Base-by-base conservation (phyloP, 2,329 filamentous ascomycete genomes). In the Chrysoporthe deuterocubensis region DNA sequence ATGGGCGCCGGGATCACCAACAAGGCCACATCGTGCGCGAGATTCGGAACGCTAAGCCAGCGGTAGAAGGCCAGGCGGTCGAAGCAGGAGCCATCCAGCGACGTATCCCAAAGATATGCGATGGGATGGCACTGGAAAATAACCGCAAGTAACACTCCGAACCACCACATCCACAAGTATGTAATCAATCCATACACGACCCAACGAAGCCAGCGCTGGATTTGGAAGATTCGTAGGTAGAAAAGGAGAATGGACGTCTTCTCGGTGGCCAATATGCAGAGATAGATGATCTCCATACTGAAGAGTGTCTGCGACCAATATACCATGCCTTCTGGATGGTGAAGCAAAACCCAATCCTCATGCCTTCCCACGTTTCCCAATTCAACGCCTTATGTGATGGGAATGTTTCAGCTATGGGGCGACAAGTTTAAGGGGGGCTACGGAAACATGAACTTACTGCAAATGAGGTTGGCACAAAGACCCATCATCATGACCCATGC, bases 1-100 rank as follows among this genome's bases (percentile, higher is more conserved):
- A 77, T 72, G 0, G 76, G 76, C 16, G 77, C 67, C 7, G 75
- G 76, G 48, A 78, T 70, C 32, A 72, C 69, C 6, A 78, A 70
- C 7, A 78, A 73, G 9, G 73, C 73, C 34, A 77, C 64, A 48
- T 77, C 70, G 26, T 67, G 66, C 8, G 48, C 43, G 16, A 72
- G 67, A 34, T 71, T 71, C 57, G 40, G 58, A 2, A 61, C 58
- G 9, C 58, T 61, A 21, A 61, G 14, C 9, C 40, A 21, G n/a
- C 32, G 58, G 40, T 44, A 61, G n/a, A 32, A 61, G 7, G n/a
- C 14, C n/a, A 16, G 16, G 3, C 40, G 8, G 9, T 61, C 42
- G 9, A 61, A 32, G 42, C 58, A 61, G 4, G 16, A 1, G 44
- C 44, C 44, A 2, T 46, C 44, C 8, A 46, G 44, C 14, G 14